Evolutionary conservation across 129 eudicot species (phyloP).

Genomic region (Helichrysum umbraculigerum): DNA sequence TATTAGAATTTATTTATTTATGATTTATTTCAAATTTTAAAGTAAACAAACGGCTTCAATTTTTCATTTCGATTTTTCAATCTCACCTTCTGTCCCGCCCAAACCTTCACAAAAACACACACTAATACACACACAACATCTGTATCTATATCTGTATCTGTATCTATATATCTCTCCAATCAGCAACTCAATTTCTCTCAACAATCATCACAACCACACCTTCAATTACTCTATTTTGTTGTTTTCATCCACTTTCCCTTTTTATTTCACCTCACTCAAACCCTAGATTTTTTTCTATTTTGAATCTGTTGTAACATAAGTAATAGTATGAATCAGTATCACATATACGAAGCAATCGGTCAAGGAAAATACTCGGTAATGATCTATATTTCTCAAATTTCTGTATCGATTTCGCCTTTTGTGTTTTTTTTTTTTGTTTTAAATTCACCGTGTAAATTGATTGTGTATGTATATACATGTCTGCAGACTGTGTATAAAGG

Average conservation of each 20-base stretch:
- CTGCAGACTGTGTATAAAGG: conserved; percentile 85
- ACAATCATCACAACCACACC: conserved; percentile 20
- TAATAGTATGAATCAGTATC: conserved; percentile 69
- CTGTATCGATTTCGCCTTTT: background rate
- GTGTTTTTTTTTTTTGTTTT: background rate
- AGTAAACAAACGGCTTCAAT: background rate
- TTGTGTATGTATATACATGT: background rate
- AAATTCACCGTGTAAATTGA: background rate
- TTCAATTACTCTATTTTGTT: background rate
- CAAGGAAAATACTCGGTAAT: conserved; percentile 78
- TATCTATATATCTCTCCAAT: conserved; percentile 6
- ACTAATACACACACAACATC: background rate
- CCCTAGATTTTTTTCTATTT: conserved; percentile 27
- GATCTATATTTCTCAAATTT: conserved; percentile 1
- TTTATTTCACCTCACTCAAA: conserved; percentile 11
- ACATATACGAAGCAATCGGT: conserved; percentile 87
- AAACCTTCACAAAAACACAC: conserved; percentile 25
- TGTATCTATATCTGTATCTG: background rate
- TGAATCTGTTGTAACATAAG: background rate
- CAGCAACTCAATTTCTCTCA: conserved; percentile 13
- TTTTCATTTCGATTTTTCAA: conserved; percentile 36
- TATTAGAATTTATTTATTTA: no score
- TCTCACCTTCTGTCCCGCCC: conserved; percentile 41
- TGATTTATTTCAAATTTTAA: no score
- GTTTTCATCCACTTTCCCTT: background rate